Base-by-base conservation (phyloP, 768 basidiomycete species). In the Cantharellus anzutake region DNA sequence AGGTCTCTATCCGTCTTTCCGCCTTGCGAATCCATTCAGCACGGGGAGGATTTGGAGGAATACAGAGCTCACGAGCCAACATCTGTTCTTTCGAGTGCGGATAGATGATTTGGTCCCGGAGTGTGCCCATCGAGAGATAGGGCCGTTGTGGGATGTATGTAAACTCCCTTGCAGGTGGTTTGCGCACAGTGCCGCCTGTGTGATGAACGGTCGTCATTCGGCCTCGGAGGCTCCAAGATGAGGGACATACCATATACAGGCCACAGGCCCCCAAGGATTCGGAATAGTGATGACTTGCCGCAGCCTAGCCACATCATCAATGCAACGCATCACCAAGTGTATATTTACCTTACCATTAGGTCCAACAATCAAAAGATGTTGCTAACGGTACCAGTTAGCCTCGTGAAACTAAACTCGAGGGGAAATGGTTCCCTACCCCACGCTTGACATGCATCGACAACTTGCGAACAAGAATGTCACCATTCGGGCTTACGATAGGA, bases 261-360 rank as follows among this genome's bases (percentile, higher is more conserved):
- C 92, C 92, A 96, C n/a, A 97, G 78, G 29, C 91, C 93, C 34
- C 92, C 93, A 1, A 97, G 73, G 53, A 97, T 93, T n/a, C 94
- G 81, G 76, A 98, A 97, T 40, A 98, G 74, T 3, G 86, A 89
- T 0, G 86, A 88, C 68, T 92, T 94, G 20, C 88, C 88, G 63
- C 87, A 87, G 38, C 86, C 84, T 84, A 63, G 41, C 58, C 39
- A 58, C 40, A 4, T 55, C 52, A 29, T 48, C 11, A 29, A 48
- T 48, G 29, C 29, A 11, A 48, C 11, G 29, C 11, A 48, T 48
- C 11, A 48, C 29, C 44, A 11, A 11, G 29, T 48, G 44, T 11
- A 11, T 48, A 48, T 41, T 35, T 14, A 44, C 51, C 67, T 62
- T 59, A 81, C 92, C 94, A 65, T 98, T 98, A 0, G 92, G 93